These are phyloP conservation scores for Diaporthe destruens DNA, from an alignment of 2,329 filamentous ascomycete genomes.

Conservation along the genomic window DNA sequence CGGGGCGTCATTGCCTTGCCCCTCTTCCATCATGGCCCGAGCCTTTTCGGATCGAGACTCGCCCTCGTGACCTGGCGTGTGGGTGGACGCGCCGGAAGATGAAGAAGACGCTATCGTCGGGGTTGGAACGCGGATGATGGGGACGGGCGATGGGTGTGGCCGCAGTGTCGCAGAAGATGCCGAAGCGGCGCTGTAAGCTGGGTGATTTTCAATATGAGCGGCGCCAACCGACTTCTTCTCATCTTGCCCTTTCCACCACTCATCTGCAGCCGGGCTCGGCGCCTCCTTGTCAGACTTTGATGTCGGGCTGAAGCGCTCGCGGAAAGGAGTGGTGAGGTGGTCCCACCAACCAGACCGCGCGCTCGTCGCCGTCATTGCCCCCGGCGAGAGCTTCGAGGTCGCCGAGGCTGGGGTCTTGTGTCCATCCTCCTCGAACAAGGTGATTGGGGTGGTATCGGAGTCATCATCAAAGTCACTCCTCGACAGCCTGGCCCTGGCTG, in stretches of 20 bases:
- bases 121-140: slow-evolving; percentile 43
- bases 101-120: slow-evolving; percentile 48
- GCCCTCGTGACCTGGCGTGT: slow-evolving; percentile 36
- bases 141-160: slow-evolving; percentile 35
- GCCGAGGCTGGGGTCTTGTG: slow-evolving; percentile 52
- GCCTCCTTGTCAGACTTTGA: slow-evolving; percentile 47
- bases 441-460: slow-evolving; percentile 68
- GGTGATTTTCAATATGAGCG: slow-evolving; percentile 38
- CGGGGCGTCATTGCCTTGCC: slow-evolving; percentile 50
- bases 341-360: slow-evolving; percentile 83
- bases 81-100: slow-evolving; percentile 43
- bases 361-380: slow-evolving; percentile 67
- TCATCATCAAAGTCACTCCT: slow-evolving; percentile 61
- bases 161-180: slow-evolving; percentile 42
- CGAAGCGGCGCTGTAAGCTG: slow-evolving; percentile 40
- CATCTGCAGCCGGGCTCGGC: slow-evolving; percentile 48
- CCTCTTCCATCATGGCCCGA: slow-evolving; percentile 55
- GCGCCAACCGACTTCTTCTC: slow-evolving; percentile 45
- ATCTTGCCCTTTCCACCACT: slow-evolving; percentile 54
- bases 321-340: slow-evolving; percentile 78
- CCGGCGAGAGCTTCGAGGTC: slow-evolving; percentile 55
- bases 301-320: slow-evolving; percentile 57
- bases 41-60: slow-evolving; percentile 55
- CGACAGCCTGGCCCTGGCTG: slow-evolving; percentile 45
- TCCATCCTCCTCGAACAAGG: slow-evolving; percentile 79